Evolutionary conservation across 345 rosid species (phyloP).

Genomic region (Trapa incisa): DNA sequence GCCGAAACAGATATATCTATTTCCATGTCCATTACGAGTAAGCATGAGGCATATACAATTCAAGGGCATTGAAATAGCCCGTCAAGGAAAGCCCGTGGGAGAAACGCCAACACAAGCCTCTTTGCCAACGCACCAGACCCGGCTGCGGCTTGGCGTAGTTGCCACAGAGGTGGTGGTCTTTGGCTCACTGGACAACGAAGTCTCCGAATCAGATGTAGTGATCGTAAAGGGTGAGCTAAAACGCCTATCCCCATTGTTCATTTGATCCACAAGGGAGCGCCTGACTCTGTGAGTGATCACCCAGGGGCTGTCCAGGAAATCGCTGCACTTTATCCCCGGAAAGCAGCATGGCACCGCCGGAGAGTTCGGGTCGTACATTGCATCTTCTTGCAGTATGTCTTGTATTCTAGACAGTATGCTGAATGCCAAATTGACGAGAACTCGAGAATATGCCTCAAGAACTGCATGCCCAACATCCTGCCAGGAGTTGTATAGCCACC

Average conservation of each 20-base stretch:
- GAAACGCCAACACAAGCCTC: background rate
- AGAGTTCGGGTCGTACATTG: constrained; percentile 49
- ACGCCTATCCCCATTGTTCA: constrained; percentile 27
- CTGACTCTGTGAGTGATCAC: constrained; percentile 15
- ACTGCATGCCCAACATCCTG: constrained; percentile 82
- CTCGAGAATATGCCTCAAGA: constrained; percentile 81
- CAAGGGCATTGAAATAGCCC: background rate
- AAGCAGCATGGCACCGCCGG: constrained; percentile 33
- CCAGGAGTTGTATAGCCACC: background rate
- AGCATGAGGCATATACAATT: background rate
- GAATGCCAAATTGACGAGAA: constrained; percentile 59
- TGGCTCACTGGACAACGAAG: constrained; percentile 14
- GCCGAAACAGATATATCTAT: background rate
- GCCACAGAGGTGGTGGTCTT: constrained; percentile 32
- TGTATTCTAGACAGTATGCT: constrained; percentile 62
- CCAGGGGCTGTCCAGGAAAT: constrained; percentile 27
- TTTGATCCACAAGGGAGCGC: constrained; percentile 42
- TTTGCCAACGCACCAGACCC: background rate
- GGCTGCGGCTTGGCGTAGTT: constrained; percentile 43
- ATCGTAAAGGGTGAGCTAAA: constrained; percentile 11
- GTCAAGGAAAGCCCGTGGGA: background rate
- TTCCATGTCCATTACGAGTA: background rate
- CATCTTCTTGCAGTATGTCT: constrained; percentile 56
- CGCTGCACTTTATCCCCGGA: constrained; percentile 21
- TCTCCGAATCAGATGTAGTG: constrained; percentile 20